Base-by-base conservation (phyloP, 129 eudicot genomes). In the Arctium minus region DNA sequence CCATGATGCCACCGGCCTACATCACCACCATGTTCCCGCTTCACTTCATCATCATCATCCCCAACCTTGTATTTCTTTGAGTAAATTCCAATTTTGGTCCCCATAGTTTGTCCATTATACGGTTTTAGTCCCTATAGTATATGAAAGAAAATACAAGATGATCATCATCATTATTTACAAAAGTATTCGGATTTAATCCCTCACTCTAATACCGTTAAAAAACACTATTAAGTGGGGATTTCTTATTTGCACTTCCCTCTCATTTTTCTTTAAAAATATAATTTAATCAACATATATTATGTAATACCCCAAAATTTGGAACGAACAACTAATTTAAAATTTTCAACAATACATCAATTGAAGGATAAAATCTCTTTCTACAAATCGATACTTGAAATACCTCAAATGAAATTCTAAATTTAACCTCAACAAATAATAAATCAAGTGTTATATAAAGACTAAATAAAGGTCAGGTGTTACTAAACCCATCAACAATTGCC, bases 1-100 rank as follows among this genome's bases (percentile, higher is more conserved):
- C 74, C 85, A 87, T 71, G 39, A 8, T 69, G 13, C 76, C 87
- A 79, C 82, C 85, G 82, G 80, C 87, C 87, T 83, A 75, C 2
- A 6, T n/a, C 33, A 71, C 73, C 79, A 10, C 53, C 85, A 70
- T 18, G 67, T 72, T 60, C 74, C 65, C 53, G 30, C 80, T 15
- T 64, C 80, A 36, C 60, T 22, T 72, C 42, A 60, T 74, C 18
- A 56, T 81, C 18, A 56, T 81, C 36, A 79, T 67, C 38, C 29
- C 27, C 75, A 70, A 4, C 1, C 8, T 53, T 76, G 36, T 32
- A 60, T 18, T 36, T 17, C 8, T 15, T 77, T 60, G 0, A 6
- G 68, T 60, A 1, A 60, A 60, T 9, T 17, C 4, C 27, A 60
- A n/a, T 17, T 60, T 5, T 60, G 9, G 30, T 17, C 68, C 68